Evolutionary conservation across 2,329 filamentous ascomycete species (phyloP).

Genomic region (Teratosphaeriaceae sp.): DNA sequence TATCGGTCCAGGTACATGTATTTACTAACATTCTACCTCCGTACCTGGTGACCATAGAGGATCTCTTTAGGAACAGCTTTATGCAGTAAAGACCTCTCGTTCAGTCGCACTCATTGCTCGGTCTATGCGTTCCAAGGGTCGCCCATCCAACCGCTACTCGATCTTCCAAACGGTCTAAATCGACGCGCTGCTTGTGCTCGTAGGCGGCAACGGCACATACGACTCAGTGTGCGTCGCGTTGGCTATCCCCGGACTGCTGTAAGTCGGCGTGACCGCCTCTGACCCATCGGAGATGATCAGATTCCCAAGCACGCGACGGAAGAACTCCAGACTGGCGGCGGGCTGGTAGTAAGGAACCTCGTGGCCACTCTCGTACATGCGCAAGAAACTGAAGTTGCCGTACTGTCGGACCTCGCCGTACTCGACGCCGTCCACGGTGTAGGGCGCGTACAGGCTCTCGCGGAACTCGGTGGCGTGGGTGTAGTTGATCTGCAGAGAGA

Average conservation of each 20-base stretch:
- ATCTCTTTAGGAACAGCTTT: no score
- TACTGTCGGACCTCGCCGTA: slow-evolving; percentile 34
- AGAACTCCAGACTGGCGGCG: slow-evolving; percentile 27
- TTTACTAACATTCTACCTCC: no score
- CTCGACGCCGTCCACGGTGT: slow-evolving; percentile 28
- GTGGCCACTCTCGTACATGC: slow-evolving; percentile 34
- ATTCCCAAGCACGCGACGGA: slow-evolving; percentile 27
- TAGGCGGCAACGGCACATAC: slow-evolving; percentile 30
- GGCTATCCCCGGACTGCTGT: slow-evolving; percentile 27
- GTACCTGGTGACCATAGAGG: no score
- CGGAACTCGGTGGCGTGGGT: slow-evolving; percentile 26
- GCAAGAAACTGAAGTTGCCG: slow-evolving; percentile 24
- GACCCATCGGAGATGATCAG: slow-evolving; percentile 32
- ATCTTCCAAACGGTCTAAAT: no score
- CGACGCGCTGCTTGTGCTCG: slow-evolving; percentile 24
- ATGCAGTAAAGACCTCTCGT: no score
- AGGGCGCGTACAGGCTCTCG: slow-evolving; percentile 21
- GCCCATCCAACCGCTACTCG: no score
- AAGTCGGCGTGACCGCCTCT: slow-evolving; percentile 28
- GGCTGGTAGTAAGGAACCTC: slow-evolving; percentile 37
- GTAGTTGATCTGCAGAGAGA: slow-evolving; percentile 33
- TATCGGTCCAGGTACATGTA: no score
- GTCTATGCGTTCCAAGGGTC: no score
- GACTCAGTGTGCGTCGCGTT: slow-evolving; percentile 36
- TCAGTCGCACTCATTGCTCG: no score